These are phyloP conservation scores for Lepiota venenata DNA, from an alignment of 768 basidiomycete genomes.

Conservation along the genomic window DNA sequence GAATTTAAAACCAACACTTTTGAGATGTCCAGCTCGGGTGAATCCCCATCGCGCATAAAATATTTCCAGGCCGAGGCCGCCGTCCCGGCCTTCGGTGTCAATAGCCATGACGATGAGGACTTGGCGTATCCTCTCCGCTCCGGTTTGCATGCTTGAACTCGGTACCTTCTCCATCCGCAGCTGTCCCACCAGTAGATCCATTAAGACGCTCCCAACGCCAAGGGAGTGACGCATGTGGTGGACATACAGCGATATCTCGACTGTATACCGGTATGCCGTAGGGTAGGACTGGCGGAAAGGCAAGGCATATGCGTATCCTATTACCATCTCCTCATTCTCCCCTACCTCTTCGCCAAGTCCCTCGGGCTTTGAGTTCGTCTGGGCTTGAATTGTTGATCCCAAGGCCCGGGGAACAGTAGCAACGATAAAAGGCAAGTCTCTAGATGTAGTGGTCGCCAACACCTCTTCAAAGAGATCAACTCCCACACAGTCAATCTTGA, in stretches of 20 bases:
- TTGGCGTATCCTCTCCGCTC: constrained; percentile 11
- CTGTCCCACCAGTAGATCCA: constrained; percentile 5
- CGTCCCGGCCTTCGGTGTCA: constrained; percentile 12
- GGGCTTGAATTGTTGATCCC: not conserved
- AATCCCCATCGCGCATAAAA: constrained; percentile 22
- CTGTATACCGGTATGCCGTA: constrained; percentile 20
- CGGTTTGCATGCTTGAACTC: not conserved
- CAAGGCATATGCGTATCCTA: constrained; percentile 18
- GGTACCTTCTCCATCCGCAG: not conserved
- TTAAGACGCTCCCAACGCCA: constrained; percentile 14
- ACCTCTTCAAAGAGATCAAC: constrained; percentile 4
- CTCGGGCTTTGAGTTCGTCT: not conserved
- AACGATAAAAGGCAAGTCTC: not conserved
- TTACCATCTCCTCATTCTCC: not conserved
- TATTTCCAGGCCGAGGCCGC: constrained; percentile 17
- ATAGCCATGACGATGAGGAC: constrained; percentile 19
- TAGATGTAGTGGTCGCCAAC: not conserved
- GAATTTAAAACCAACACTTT: constrained; percentile 20
- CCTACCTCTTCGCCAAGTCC: too few species aligned
- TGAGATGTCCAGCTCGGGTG: constrained; percentile 16
- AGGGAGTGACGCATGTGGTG: constrained; percentile 12
- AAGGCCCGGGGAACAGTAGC: not conserved
- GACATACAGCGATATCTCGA: constrained; percentile 19
- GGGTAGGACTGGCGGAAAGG: constrained; percentile 16
- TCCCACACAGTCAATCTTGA: constrained; percentile 15